Evolutionary conservation across 768 basidiomycete genomes (phyloP).

Genomic region (Peribolospora baueri): DNA sequence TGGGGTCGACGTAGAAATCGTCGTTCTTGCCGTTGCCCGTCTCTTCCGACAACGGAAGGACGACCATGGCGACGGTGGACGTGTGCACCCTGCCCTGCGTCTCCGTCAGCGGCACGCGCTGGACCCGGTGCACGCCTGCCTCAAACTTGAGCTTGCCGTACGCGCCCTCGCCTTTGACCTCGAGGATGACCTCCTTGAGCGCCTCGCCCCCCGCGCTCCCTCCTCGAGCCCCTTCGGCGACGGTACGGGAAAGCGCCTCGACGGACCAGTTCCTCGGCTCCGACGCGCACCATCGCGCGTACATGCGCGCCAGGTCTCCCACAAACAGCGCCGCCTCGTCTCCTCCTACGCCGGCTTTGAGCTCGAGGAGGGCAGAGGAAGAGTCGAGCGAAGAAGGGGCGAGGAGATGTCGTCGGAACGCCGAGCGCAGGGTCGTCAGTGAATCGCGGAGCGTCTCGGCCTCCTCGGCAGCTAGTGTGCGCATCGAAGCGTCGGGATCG

Average conservation of each 20-base stretch:
- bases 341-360: constrained; percentile 83
- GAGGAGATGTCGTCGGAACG: constrained; percentile 32
- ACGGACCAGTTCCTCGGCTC: not conserved
- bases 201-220: constrained; percentile 22
- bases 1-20: constrained; percentile 41
- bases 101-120: constrained; percentile 79
- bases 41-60: constrained; percentile 55
- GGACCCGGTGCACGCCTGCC: constrained; percentile 86
- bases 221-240: constrained; percentile 29
- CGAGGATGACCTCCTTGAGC: constrained; percentile 49
- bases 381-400: constrained; percentile 29
- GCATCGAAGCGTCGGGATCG: too few species aligned
- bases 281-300: constrained; percentile 44
- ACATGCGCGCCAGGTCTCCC: constrained; percentile 55
- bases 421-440: constrained; percentile 15
- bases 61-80: constrained; percentile 64
- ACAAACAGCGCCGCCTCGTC: constrained; percentile 66
- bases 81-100: constrained; percentile 70
- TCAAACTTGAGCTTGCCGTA: constrained; percentile 70
- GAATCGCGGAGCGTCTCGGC: constrained; percentile 25
- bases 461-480: constrained; percentile 27
- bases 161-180: constrained; percentile 49
- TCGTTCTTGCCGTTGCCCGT: constrained; percentile 32
- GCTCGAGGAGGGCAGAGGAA: constrained; percentile 51
- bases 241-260: constrained; percentile 18